Percentiles rank a stretch among this genome's conserved stretches.
phyloP scores from a whole-genome alignment of 1,284 basidiomycete genomes.

The Kalmanozyma brasiliensis region DNA sequence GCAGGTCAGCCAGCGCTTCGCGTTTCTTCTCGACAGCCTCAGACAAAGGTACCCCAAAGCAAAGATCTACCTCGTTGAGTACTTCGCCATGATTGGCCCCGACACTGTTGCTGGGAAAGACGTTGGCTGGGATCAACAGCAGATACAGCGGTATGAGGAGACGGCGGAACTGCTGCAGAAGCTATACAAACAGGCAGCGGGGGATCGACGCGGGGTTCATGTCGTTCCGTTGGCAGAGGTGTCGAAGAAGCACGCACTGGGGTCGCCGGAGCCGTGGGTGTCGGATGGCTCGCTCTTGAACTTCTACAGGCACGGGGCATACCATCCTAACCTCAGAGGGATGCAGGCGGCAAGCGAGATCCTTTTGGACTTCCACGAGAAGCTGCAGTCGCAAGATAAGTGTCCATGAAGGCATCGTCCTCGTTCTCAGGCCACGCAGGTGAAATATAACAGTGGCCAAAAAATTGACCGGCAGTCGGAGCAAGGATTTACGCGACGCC shows the following conservation, averaged over 20 bases:
- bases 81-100: conserved; percentile 28
- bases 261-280: conserved; percentile 22
- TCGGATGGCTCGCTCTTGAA: conserved; percentile 15
- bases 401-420: too few species aligned
- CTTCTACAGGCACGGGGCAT: conserved; percentile 17
- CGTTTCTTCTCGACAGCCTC: conserved; percentile 9
- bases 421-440: too few species aligned
- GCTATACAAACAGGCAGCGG: conserved; percentile 16
- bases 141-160: conserved; percentile 11
- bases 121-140: conserved; percentile 10
- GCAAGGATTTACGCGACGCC: background rate
- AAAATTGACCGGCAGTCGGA: too few species aligned
- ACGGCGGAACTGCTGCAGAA: conserved; percentile 12
- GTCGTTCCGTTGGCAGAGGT: conserved; percentile 20
- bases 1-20: conserved; percentile 15
- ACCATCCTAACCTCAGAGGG: conserved; percentile 23
- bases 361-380: conserved; percentile 14
- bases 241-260: conserved; percentile 16
- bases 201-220: conserved; percentile 9
- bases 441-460: too few species aligned
- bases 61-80: conserved; percentile 27
- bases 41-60: conserved; percentile 12
- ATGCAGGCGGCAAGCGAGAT: conserved; percentile 24
- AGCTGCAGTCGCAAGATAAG: background rate
- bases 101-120: conserved; percentile 14